These are phyloP conservation scores for Globomyces pollinis-pini DNA, from an alignment of 192 early-diverging fungal species.

Conservation along the genomic window DNA sequence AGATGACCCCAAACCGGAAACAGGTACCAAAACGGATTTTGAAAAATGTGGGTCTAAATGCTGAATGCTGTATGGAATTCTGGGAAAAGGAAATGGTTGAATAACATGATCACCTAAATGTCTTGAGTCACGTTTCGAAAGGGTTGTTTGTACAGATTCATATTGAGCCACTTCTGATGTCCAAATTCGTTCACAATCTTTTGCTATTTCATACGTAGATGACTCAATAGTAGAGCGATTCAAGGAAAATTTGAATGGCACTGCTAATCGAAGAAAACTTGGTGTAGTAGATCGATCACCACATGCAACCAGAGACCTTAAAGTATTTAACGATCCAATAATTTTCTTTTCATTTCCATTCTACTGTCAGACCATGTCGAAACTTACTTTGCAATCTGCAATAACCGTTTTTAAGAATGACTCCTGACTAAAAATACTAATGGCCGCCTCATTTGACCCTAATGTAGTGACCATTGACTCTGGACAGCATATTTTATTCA, in stretches of 20 bases:
- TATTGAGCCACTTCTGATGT: not conserved
- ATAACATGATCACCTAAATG: not conserved
- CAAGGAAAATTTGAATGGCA: not conserved
- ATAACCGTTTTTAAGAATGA: constrained; percentile 5
- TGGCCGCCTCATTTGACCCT: constrained; percentile 4
- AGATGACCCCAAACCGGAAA: constrained; percentile 35
- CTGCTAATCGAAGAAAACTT: not conserved
- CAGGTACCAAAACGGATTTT: constrained; percentile 32
- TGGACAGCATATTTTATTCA: constrained; percentile 17
- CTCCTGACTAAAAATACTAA: constrained; percentile 2
- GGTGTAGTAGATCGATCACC: not conserved
- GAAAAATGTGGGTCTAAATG: constrained; percentile 23
- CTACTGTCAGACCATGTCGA: not conserved
- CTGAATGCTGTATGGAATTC: constrained; percentile 17
- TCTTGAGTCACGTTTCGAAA: not conserved
- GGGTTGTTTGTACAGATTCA: not conserved
- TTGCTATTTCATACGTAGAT: not conserved
- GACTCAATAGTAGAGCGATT: not conserved
- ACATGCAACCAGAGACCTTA: not conserved
- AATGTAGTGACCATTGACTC: not conserved
- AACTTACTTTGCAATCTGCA: not conserved
- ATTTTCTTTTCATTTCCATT: not conserved
- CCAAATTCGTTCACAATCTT: constrained; percentile 4
- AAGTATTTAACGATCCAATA: no score
- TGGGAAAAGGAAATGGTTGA: constrained; percentile 42